phyloP scores from a whole-genome alignment of 2,329 filamentous ascomycete genomes.

The Fusarium poae region DNA sequence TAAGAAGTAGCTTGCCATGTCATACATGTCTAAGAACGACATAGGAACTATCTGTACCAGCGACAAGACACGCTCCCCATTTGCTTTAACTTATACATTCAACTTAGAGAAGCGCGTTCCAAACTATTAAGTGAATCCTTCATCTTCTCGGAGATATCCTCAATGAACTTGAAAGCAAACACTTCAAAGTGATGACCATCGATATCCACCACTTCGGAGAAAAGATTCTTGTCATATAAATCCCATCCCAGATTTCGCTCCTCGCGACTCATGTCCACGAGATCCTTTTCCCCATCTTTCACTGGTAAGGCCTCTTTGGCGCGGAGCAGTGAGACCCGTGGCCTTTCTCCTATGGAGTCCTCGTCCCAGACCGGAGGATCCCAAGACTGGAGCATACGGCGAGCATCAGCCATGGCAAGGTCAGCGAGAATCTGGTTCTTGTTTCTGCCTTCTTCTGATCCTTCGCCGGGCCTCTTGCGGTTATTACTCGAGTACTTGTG shows the following conservation, averaged over 20 bases:
- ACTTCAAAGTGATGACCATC: constrained; percentile 66
- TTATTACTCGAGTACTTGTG: constrained; percentile 31
- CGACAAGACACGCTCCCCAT: background rate
- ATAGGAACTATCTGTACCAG: background rate
- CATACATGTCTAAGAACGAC: background rate
- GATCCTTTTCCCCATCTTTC: constrained; percentile 44
- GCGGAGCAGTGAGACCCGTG: constrained; percentile 61
- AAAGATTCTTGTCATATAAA: constrained; percentile 59
- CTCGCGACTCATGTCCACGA: constrained; percentile 60
- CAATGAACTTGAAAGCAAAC: constrained; percentile 54
- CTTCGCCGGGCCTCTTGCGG: constrained; percentile 31
- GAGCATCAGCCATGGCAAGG: constrained; percentile 59
- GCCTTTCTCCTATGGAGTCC: constrained; percentile 48
- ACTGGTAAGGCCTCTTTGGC: constrained; percentile 58
- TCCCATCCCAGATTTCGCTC: constrained; percentile 64
- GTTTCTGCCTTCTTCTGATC: constrained; percentile 49
- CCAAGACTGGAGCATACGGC: constrained; percentile 58
- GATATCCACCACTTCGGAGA: constrained; percentile 61
- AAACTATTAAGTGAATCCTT: constrained; percentile 35
- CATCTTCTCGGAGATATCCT: constrained; percentile 48
- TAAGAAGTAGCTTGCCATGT: background rate
- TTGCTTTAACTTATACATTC: background rate
- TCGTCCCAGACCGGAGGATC: constrained; percentile 56
- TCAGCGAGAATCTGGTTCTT: constrained; percentile 54
- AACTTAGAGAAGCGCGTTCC: constrained; percentile 26